Conservation (phyloP, 768 basidiomycete genomes). For the Hygrocybe punicea region DNA sequence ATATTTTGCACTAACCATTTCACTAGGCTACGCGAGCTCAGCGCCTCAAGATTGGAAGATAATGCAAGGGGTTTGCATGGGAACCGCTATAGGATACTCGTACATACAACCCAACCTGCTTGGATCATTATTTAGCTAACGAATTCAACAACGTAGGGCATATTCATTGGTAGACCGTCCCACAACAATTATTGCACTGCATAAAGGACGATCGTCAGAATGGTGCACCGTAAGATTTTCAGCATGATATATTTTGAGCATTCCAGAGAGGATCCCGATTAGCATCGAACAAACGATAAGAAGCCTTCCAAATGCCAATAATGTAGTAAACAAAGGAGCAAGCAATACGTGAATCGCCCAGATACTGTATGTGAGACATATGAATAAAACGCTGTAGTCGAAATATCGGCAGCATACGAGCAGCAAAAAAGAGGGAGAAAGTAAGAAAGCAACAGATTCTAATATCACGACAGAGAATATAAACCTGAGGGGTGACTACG, state of each 20-base stretch:
- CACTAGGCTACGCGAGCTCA: slow-evolving; percentile 45
- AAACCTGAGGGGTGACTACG: slow-evolving; percentile 22
- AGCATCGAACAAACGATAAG: too few species aligned
- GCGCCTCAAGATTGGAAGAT: slow-evolving; percentile 36
- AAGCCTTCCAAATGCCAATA: too few species aligned
- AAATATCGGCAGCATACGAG: neutral
- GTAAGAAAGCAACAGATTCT: neutral
- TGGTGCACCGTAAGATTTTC: too few species aligned
- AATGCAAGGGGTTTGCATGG: neutral
- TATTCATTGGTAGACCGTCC: too few species aligned
- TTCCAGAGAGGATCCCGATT: too few species aligned
- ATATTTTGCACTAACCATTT: slow-evolving; percentile 16
- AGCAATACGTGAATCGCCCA: neutral
- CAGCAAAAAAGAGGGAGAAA: neutral
- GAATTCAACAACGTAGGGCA: too few species aligned
- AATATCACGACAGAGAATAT: neutral
- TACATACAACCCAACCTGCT: too few species aligned
- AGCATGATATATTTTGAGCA: too few species aligned
- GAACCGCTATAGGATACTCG: neutral
- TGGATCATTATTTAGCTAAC: too few species aligned
- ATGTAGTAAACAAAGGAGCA: too few species aligned
- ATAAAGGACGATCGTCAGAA: too few species aligned
- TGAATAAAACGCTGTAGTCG: neutral
- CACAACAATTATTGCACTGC: too few species aligned
- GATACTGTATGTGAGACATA: neutral